phyloP scores from a whole-genome alignment of 1,139 yeast species.

The Schwanniomyces etchellsii region DNA sequence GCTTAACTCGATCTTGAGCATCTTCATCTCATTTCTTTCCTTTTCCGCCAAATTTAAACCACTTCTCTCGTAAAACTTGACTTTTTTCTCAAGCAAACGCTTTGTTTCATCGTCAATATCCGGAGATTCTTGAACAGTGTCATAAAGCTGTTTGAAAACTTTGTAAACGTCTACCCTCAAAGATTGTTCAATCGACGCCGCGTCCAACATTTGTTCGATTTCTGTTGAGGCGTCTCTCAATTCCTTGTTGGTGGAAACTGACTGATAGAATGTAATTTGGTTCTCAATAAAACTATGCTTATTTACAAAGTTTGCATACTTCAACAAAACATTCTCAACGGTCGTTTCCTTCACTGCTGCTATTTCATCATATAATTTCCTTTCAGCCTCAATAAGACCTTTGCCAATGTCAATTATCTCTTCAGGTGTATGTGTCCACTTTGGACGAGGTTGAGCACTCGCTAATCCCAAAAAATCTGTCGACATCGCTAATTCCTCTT shows the following conservation, averaged over 20 bases:
- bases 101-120: constrained; percentile 48
- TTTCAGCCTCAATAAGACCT: constrained; percentile 39
- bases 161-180: constrained; percentile 64
- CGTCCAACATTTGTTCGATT: constrained; percentile 53
- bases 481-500: no score
- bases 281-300: constrained; percentile 34
- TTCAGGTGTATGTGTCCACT: constrained; percentile 61
- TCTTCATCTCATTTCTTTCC: constrained; percentile 50
- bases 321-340: constrained; percentile 49
- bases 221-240: constrained; percentile 66
- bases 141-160: constrained; percentile 51
- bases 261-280: constrained; percentile 60
- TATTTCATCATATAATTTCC: constrained; percentile 46
- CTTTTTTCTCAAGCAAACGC: constrained; percentile 52
- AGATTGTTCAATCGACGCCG: constrained; percentile 56
- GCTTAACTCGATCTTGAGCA: constrained; percentile 55
- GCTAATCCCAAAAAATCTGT: neutral
- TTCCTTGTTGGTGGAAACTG: constrained; percentile 57
- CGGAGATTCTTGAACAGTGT: constrained; percentile 25
- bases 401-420: constrained; percentile 40
- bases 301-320: constrained; percentile 48
- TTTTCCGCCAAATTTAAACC: constrained; percentile 61
- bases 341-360: constrained; percentile 48
- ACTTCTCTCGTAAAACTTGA: constrained; percentile 52
- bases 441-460: no score